A percentile compares a stretch with the other conserved stretches of the same genome.
Conservation (phyloP, 768 basidiomycete genomes). For the Lyophyllum shimeji region DNA sequence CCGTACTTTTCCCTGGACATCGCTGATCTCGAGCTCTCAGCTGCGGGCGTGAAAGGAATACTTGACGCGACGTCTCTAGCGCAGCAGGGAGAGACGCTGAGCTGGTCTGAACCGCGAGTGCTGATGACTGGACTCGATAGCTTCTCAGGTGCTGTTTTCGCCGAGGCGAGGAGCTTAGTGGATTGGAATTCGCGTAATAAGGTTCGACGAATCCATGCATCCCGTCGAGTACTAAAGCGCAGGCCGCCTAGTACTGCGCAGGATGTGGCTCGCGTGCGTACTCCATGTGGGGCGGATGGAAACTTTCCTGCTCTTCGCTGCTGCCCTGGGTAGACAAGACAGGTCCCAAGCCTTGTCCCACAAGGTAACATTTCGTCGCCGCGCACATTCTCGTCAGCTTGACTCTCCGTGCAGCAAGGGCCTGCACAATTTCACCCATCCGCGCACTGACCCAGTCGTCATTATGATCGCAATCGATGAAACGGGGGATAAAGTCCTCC, state of each 20-base stretch:
- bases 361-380: slow-evolving; percentile 43
- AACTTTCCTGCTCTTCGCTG: slow-evolving; percentile 74
- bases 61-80: slow-evolving; percentile 39
- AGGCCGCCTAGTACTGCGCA: slow-evolving; percentile 83
- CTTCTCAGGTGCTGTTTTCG: slow-evolving; percentile 76
- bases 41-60: slow-evolving; percentile 32
- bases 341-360: slow-evolving; percentile 66
- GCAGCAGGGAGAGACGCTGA: slow-evolving; percentile 38
- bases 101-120: slow-evolving; percentile 67
- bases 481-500: slow-evolving; percentile 77
- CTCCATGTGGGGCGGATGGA: slow-evolving; percentile 96
- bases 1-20: slow-evolving; percentile 87
- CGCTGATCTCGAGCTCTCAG: slow-evolving; percentile 40
- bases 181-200: slow-evolving; percentile 95
- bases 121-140: slow-evolving; percentile 55
- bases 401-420: slow-evolving; percentile 57
- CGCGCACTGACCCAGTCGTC: slow-evolving; percentile 84
- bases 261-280: slow-evolving; percentile 81
- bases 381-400: neutral
- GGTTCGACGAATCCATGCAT: slow-evolving; percentile 31
- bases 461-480: slow-evolving; percentile 88
- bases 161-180: slow-evolving; percentile 74
- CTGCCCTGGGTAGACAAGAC: slow-evolving; percentile 73
- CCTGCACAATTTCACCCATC: slow-evolving; percentile 83
- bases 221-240: neutral